Evolutionary conservation across 2,329 filamentous ascomycete genomes (phyloP).

Genomic region (Phaeosphaeriaceae sp.): DNA sequence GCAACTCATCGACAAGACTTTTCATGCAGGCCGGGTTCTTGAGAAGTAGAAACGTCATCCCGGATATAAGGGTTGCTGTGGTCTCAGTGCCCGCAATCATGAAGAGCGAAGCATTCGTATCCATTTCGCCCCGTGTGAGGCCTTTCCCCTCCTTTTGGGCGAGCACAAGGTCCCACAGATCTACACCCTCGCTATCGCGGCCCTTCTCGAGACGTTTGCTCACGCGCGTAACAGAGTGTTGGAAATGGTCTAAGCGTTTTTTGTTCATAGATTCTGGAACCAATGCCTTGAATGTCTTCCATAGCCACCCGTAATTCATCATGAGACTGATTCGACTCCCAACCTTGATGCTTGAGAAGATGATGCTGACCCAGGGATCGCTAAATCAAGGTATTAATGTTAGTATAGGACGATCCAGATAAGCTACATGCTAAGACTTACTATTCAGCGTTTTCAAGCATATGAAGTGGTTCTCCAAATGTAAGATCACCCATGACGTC

Average conservation of each 20-base stretch:
- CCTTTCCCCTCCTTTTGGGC: constrained; percentile 38
- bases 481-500: constrained; percentile 43
- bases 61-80: constrained; percentile 51
- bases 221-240: constrained; percentile 31
- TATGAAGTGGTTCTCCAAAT: constrained; percentile 39
- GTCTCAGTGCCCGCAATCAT: constrained; percentile 56
- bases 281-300: constrained; percentile 8
- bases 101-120: constrained; percentile 45
- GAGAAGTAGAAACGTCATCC: constrained; percentile 46
- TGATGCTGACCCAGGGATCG: constrained; percentile 38
- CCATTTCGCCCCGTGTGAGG: constrained; percentile 44
- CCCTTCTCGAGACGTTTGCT: constrained; percentile 39
- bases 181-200: constrained; percentile 29
- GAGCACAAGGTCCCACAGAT: constrained; percentile 52
- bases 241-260: constrained; percentile 22
- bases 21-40: constrained; percentile 33
- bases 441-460: constrained; percentile 33
- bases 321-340: constrained; percentile 8
- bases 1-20: constrained; percentile 38
- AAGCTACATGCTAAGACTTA: not conserved
- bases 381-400: not conserved
- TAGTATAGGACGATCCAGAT: not conserved
- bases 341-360: constrained; percentile 34
- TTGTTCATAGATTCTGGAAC: constrained; percentile 13
- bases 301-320: constrained; percentile 16